Evolutionary conservation across 73 alveolate genomes (phyloP).

Genomic region (Uronychia setigera): DNA sequence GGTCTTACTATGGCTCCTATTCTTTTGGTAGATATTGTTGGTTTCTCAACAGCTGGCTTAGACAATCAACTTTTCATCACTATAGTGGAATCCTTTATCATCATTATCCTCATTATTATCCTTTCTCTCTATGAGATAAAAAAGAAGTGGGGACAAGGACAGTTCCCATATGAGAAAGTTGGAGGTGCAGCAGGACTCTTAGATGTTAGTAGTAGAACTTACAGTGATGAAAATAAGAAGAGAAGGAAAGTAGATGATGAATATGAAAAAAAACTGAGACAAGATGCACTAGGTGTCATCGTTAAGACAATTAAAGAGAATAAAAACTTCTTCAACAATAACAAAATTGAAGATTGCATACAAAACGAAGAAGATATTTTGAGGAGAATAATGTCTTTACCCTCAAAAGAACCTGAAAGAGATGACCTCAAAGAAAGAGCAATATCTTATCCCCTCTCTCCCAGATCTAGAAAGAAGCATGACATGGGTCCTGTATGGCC

Average conservation of each 20-base stretch:
- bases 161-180: neutral
- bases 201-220: neutral
- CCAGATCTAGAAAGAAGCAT: neutral
- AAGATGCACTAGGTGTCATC: neutral
- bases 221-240: neutral
- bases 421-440: neutral
- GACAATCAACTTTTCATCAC: neutral
- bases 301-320: neutral
- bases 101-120: neutral
- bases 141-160: neutral
- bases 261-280: neutral
- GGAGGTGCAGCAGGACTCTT: neutral
- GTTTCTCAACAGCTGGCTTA: neutral
- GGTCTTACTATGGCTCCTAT: constrained; percentile 25
- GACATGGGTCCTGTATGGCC: neutral
- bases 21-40: constrained; percentile 13
- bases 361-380: neutral
- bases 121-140: neutral
- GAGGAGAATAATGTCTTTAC: neutral
- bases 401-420: neutral
- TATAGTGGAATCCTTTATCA: neutral
- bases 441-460: neutral
- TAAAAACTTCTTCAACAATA: neutral
- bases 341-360: neutral
- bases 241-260: neutral